Evolutionary conservation across 176 grass and related monocot species (phyloP), one percentile per base, ranked within the genome.

Genomic region (Guadua angustifolia): DNA sequence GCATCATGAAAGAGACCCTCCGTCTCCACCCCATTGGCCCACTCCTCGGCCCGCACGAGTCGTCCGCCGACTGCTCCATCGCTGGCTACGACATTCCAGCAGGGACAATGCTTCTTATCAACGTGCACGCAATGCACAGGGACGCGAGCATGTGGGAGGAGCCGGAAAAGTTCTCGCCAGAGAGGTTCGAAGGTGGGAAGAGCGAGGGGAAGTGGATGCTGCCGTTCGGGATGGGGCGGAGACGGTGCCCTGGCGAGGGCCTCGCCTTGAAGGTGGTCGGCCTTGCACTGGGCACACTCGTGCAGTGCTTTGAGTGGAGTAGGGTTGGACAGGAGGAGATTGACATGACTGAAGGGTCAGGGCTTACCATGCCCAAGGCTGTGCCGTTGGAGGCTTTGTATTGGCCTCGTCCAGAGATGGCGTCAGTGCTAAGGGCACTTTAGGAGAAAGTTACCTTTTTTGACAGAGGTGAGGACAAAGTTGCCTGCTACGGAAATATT

Each of bases 141-240:
- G 79, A 87, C 16, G 14, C 4, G 0, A 6, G 2, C 6, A 0
- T 56, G 5, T 75, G 78, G 70, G 85, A 83, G 9, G 73, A 78
- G 0, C 44, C 79, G 0, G 39, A 4, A 6, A 56, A 33, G 56
- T 88, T 88, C 58, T 78, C 19, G 16, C 86, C 80, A 4, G 74
- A 88, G 80, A 71, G 80, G 56, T 88, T 88, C 14, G 66, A 78
- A 21, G 24, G 36, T 3, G 74, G 66, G 2, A 83, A 44, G 74
- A 43, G 66, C 5, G 74, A 78, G 21, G 66, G 86, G 3, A 88
- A 78, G 19, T 83, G 80, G 86, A 88, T 88, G 74, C 44, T 88
- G 18, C 86, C 86, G 1, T 88, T 88, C 36, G 74, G 86, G 12
- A 79, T 88, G 80, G 86, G 80, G 6, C 35, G 86, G 19, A 39